phyloP scores from a whole-genome alignment of 257 asterid species.

The Solanum virginianum region DNA sequence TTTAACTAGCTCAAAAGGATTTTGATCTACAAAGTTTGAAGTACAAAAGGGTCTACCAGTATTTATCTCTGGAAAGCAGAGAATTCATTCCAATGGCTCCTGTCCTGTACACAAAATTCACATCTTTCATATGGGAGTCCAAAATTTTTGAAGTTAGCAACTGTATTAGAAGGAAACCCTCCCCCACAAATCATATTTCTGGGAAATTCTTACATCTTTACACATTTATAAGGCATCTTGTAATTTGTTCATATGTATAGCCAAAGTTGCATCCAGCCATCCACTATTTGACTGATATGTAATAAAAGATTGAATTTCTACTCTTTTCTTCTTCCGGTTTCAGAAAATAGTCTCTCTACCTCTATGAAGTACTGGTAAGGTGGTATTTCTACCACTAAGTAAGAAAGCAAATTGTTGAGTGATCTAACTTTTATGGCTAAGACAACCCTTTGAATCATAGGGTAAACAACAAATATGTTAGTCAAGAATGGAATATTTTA shows the following conservation, averaged over 20 bases:
- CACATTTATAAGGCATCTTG: not conserved
- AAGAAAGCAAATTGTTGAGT: not conserved
- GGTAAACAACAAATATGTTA: not conserved
- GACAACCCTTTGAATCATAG: not conserved
- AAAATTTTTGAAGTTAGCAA: not conserved
- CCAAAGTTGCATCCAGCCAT: not conserved
- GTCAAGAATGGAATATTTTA: not conserved
- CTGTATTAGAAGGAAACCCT: not conserved
- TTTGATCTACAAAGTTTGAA: not conserved
- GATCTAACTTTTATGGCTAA: not conserved
- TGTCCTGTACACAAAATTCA: not conserved
- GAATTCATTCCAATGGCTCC: not conserved
- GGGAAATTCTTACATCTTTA: conserved; percentile 8
- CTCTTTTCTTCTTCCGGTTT: not conserved
- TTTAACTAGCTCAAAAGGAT: conserved; percentile 21
- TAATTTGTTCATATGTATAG: not conserved
- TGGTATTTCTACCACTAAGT: no score
- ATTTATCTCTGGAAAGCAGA: not conserved
- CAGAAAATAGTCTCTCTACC: no score
- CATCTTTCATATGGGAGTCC: not conserved
- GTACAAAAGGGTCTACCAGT: not conserved
- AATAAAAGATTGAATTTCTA: not conserved
- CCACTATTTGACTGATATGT: not conserved
- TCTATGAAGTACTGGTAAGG: no score
- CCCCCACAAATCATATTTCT: not conserved